A percentile compares a stretch with the other conserved stretches of the same genome.
phyloP scores from a whole-genome alignment of 1,284 basidiomycete genomes.

The Wallemia hederae region DNA sequence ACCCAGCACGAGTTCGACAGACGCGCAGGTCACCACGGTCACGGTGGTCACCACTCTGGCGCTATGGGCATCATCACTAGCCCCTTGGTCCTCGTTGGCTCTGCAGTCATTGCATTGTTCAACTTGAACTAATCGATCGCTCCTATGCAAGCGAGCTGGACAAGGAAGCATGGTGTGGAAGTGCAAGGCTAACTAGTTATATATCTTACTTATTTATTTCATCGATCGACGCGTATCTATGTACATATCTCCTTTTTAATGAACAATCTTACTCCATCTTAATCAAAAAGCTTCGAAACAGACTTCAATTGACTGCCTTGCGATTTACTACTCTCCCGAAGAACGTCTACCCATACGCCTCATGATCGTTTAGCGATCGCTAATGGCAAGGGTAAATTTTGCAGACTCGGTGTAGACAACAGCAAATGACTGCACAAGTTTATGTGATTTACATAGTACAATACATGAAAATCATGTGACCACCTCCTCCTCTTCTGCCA shows the following conservation, averaged over 20 bases:
- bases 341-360: too few species aligned
- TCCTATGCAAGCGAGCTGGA: too few species aligned
- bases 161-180: background rate
- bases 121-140: background rate
- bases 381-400: too few species aligned
- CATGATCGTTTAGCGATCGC: too few species aligned
- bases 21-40: background rate
- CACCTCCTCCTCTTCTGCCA: too few species aligned
- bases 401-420: too few species aligned
- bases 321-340: too few species aligned
- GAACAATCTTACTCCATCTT: background rate
- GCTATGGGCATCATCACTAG: background rate
- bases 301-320: too few species aligned
- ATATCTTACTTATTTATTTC: background rate
- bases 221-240: background rate
- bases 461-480: too few species aligned
- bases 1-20: background rate
- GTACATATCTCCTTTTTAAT: background rate
- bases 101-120: background rate
- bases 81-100: background rate
- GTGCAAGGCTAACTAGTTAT: background rate
- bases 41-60: background rate
- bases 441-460: too few species aligned
- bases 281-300: too few species aligned
- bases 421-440: too few species aligned